Evolutionary conservation across 805 yeast species (phyloP), one percentile per base, ranked within the genome.

Genomic region (Clavispora carvajalis): DNA sequence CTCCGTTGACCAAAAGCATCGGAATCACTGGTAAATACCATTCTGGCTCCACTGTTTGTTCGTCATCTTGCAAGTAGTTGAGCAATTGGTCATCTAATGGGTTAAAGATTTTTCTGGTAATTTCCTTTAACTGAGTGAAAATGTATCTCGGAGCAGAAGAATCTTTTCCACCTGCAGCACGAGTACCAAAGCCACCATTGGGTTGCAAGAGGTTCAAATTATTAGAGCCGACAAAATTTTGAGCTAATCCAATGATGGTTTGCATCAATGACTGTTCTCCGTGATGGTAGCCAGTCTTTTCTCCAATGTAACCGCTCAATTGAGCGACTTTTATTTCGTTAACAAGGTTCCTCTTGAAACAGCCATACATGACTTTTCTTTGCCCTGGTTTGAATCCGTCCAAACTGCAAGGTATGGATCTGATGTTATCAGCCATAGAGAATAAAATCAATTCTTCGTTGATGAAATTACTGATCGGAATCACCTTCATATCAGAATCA

Each of bases 321-420:
- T 85, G 95, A 11, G 93, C 85, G 19, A 93, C 97, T 58, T 90
- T 91, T 52, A 87, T 79, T 62, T 91, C 96, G 29, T 71, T 67
- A 29, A 66, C 76, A 52, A 88, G 67, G 50, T 87, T 89, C 59
- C 87, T 77, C 62, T 85, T 85, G 63, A 89, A 85, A 53, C 90
- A 84, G 41, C 93, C 95, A 60, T 69, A 93, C 51, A 93, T 66
- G 34, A 93, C 95, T 59, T 93, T 93, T 56, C 99, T 79, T 66
- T 93, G 99, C 44, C 96, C 95, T 1, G 99, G 99, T 62, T 93
- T 93, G 49, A 93, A 79, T 0, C 99, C 99, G 67, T 93, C 99
- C 54, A 91, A 67, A 1, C 88, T 85, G 7, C 89, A 85, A 1
- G 99, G 99, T 55, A 93, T 88, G 0, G 98, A 93, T 61, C 99